Evolutionary conservation across 352 stramenopile species (phyloP), one percentile per base, ranked within the genome.

Genomic region (Pythium volutum): DNA sequence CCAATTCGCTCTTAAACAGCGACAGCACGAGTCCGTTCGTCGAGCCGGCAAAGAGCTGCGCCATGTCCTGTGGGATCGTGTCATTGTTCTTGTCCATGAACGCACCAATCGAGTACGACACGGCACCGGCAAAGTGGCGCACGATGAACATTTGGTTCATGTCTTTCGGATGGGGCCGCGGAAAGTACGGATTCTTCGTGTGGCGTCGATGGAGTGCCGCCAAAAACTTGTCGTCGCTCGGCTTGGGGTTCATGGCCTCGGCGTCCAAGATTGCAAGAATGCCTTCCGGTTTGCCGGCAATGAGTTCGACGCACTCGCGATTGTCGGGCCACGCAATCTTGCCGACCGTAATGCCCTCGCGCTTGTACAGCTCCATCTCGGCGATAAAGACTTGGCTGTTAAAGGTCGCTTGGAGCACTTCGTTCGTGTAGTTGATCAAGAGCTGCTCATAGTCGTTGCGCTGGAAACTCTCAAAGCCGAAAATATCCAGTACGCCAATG

Each of bases 61-160:
- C 63, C 82, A 96, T 89, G 59, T 95, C 89, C 38, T 72, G 64
- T 38, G 87, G 87, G 60, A 96, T 92, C 22, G 78, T 89, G 64
- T 97, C 89, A 66, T 93, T 94, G 82, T 96, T 97, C 70, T 96
- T 97, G 77, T 96, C 84, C 33, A 97, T 93, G 62, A 97, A 97
- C 22, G 77, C 75, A 43, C 88, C 88, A 51, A 95, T 82, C 55
- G 88, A 92, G 76, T 97, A 97, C 66, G 80, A 84, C 43, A 97
- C 90, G 33, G 69, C 82, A n/a, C 84, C 84, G 31, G 88, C 89
- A 66, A 96, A 97, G 71, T 97, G 90, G 49, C 77, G 74, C 62
- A 97, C 84, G 33, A 93, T 95, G 55, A 97, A 97, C 73, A 82
- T 88, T 48, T 91, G 75, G 51, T 95, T 73, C 82, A 91, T 95